These are phyloP conservation scores for Circinella minor DNA, from an alignment of 371 early-diverging fungal genomes.

Conservation along the genomic window DNA sequence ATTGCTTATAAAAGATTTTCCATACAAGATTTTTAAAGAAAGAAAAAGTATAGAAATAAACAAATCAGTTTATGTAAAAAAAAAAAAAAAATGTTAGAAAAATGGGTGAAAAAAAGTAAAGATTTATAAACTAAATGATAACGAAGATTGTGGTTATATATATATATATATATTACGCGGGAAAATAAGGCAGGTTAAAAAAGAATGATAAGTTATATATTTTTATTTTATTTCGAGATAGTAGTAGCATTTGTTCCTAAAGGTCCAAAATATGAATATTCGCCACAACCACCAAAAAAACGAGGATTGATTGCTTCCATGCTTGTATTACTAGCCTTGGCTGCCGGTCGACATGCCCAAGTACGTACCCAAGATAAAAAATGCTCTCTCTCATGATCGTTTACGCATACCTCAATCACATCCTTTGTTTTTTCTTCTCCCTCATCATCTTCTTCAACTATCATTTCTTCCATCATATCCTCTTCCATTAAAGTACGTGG, in stretches of 20 bases:
- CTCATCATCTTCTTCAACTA: not conserved
- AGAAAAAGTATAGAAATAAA: no score
- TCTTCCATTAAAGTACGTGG: constrained; percentile 4
- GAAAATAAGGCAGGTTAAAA: no score
- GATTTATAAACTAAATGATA: no score
- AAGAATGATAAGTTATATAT: not conserved
- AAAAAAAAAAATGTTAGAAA: no score
- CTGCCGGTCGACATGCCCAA: constrained; percentile 12
- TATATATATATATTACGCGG: no score
- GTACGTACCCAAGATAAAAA: constrained; percentile 11
- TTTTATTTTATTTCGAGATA: not conserved
- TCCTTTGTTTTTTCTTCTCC: not conserved
- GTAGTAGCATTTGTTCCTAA: not conserved
- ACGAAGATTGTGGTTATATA: no score
- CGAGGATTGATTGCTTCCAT: not conserved
- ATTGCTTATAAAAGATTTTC: no score
- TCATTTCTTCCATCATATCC: not conserved
- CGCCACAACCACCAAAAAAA: constrained; percentile 12
- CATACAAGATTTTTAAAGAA: no score
- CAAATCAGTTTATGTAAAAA: no score
- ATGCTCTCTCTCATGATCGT: constrained; percentile 13
- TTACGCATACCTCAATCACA: constrained; percentile 1
- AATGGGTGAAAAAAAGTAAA: not conserved
- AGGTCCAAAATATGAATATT: constrained; percentile 22
- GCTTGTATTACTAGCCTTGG: not conserved